A percentile compares a stretch with the other conserved stretches of the same genome.
Evolutionary conservation across 805 yeast genomes (phyloP).

Genomic region (Monosporozyma aquatica): DNA sequence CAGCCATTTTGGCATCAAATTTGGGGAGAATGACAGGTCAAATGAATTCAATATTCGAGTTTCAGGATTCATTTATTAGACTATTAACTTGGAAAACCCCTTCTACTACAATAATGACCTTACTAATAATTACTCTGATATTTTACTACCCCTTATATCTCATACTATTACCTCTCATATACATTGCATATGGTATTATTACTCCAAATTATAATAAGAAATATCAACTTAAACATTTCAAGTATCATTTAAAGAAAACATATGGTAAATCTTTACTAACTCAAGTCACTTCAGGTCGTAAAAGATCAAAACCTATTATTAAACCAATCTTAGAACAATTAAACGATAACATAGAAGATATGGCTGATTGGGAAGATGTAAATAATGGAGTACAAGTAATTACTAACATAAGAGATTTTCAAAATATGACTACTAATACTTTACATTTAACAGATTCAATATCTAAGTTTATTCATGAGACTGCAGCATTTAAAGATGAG

Average conservation of each 20-base stretch:
- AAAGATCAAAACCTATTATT: slow-evolving; percentile 3
- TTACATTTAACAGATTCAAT: slow-evolving; percentile 41
- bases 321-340: neutral
- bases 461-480: slow-evolving; percentile 49
- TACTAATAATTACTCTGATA: slow-evolving; percentile 53
- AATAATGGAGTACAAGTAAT: slow-evolving; percentile 33
- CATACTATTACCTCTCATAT: slow-evolving; percentile 52
- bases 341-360: neutral
- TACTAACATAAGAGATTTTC: slow-evolving; percentile 64
- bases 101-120: slow-evolving; percentile 50
- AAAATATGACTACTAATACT: slow-evolving; percentile 49
- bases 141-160: slow-evolving; percentile 67
- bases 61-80: slow-evolving; percentile 54
- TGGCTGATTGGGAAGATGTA: slow-evolving; percentile 10
- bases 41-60: slow-evolving; percentile 46
- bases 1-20: slow-evolving; percentile 47
- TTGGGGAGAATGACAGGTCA: slow-evolving; percentile 46
- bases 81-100: slow-evolving; percentile 71
- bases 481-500: slow-evolving; percentile 67
- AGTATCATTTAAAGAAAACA: neutral
- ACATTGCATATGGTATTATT: slow-evolving; percentile 47
- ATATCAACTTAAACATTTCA: slow-evolving; percentile 44
- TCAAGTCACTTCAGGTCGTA: slow-evolving; percentile 21
- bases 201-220: slow-evolving; percentile 61
- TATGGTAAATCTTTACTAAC: slow-evolving; percentile 39